Conservation (phyloP, 2,329 filamentous ascomycete genomes). For the Clarireedia hainanense region DNA sequence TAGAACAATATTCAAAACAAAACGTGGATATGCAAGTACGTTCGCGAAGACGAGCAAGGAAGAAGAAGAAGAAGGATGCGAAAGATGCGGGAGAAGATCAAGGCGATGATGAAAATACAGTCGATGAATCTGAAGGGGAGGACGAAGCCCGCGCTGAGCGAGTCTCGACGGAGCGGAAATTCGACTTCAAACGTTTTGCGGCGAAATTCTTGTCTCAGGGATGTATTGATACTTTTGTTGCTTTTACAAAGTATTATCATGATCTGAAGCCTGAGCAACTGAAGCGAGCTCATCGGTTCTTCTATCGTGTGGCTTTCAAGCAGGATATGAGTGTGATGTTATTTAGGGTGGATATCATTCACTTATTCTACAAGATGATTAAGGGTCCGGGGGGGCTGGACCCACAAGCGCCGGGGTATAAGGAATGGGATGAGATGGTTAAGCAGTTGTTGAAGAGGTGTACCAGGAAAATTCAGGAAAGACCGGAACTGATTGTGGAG, state of each 20-base stretch:
- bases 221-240: constrained; percentile 82
- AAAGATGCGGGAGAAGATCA: constrained; percentile 36
- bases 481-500: constrained; percentile 80
- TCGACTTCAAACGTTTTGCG: constrained; percentile 82
- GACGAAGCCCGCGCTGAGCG: constrained; percentile 65
- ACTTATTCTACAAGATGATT: constrained; percentile 83
- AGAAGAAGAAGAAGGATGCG: constrained; percentile 66
- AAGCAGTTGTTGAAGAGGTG: constrained; percentile 77
- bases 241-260: constrained; percentile 69
- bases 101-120: constrained; percentile 37
- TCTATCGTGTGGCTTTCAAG: constrained; percentile 92
- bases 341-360: constrained; percentile 84
- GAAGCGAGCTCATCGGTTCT: constrained; percentile 87
- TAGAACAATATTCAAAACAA: constrained; percentile 90
- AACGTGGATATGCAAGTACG: constrained; percentile 91
- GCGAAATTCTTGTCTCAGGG: constrained; percentile 74
- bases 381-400: constrained; percentile 77
- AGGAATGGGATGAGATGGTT: constrained; percentile 86
- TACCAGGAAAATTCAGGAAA: constrained; percentile 75
- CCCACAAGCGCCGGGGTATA: constrained; percentile 56
- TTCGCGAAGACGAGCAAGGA: constrained; percentile 64
- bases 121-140: constrained; percentile 64
- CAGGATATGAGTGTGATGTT: constrained; percentile 83
- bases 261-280: constrained; percentile 75
- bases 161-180: constrained; percentile 75